Conservation (phyloP, 352 stramenopile genomes). For the Globisporangium heterothallicum region DNA sequence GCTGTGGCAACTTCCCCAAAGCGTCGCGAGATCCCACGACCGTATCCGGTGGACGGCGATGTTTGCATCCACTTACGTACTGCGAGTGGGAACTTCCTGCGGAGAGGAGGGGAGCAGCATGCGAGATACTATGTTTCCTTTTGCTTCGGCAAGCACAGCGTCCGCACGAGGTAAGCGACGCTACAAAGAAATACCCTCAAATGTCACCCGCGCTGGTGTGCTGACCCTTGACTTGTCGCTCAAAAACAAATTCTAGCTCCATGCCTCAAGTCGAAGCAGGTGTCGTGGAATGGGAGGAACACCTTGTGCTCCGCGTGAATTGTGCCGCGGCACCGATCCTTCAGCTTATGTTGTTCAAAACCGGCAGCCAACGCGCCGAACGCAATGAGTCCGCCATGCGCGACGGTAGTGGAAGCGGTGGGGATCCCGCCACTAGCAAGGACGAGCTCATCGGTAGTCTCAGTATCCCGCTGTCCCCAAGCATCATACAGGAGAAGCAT, state of each 20-base stretch:
- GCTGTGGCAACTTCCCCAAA: neutral
- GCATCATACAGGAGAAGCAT: conserved; percentile 19
- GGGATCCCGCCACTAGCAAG: neutral
- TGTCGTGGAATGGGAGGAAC: conserved; percentile 30
- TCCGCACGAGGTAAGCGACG: neutral
- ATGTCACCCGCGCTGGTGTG: no score
- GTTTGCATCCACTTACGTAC: conserved; percentile 6
- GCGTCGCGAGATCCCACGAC: neutral
- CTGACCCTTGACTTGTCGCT: no score
- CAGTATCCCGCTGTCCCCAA: conserved; percentile 26
- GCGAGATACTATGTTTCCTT: conserved; percentile 1
- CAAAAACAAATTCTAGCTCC: neutral
- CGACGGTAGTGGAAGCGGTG: no score
- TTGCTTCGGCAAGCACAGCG: neutral
- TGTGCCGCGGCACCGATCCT: conserved; percentile 16
- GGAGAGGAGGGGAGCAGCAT: neutral
- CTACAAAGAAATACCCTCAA: neutral
- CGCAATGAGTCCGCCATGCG: no score
- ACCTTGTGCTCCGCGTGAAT: conserved; percentile 17
- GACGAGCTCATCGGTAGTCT: conserved; percentile 17
- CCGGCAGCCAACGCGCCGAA: no score
- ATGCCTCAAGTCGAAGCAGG: neutral
- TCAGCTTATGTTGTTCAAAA: conserved; percentile 18
- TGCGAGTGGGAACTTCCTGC: conserved; percentile 2
- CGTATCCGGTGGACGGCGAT: conserved; percentile 1